Percentiles rank a stretch among this genome's conserved stretches.
Evolutionary conservation across 2,329 filamentous ascomycete species (phyloP).

Genomic region (Epichloe gansuensis): DNA sequence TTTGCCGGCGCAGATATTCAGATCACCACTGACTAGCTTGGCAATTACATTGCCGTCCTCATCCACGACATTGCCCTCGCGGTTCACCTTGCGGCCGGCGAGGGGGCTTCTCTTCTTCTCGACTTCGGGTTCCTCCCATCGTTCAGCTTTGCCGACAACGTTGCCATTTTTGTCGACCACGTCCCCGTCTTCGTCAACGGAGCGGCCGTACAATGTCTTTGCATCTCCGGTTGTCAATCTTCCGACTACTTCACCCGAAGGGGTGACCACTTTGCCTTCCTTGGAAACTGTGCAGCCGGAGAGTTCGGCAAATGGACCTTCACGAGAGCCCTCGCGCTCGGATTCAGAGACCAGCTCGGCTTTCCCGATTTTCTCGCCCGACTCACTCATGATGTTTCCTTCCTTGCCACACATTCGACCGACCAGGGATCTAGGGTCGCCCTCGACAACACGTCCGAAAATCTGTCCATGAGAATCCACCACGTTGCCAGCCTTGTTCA

Average conservation of each 20-base stretch:
- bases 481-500: conserved; percentile 56
- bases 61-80: conserved; percentile 45
- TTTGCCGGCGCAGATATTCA: conserved; percentile 51
- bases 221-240: conserved; percentile 56
- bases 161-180: conserved; percentile 65
- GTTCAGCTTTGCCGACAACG: conserved; percentile 42
- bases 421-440: conserved; percentile 47
- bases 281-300: conserved; percentile 52
- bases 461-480: conserved; percentile 42
- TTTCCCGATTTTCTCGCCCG: conserved; percentile 55
- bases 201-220: conserved; percentile 58
- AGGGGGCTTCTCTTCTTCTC: conserved; percentile 34
- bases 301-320: conserved; percentile 57
- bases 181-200: conserved; percentile 72
- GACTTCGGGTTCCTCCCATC: conserved; percentile 44
- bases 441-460: conserved; percentile 54
- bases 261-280: conserved; percentile 38
- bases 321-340: conserved; percentile 48
- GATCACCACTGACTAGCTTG: conserved; percentile 55
- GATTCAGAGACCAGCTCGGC: conserved; percentile 56
- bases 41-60: conserved; percentile 48
- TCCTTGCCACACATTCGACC: conserved; percentile 61
- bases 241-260: conserved; percentile 42
- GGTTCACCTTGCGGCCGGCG: conserved; percentile 42
- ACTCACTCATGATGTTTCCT: conserved; percentile 59